phyloP scores from a whole-genome alignment of 768 basidiomycete species.

The Lentinula edodes region DNA sequence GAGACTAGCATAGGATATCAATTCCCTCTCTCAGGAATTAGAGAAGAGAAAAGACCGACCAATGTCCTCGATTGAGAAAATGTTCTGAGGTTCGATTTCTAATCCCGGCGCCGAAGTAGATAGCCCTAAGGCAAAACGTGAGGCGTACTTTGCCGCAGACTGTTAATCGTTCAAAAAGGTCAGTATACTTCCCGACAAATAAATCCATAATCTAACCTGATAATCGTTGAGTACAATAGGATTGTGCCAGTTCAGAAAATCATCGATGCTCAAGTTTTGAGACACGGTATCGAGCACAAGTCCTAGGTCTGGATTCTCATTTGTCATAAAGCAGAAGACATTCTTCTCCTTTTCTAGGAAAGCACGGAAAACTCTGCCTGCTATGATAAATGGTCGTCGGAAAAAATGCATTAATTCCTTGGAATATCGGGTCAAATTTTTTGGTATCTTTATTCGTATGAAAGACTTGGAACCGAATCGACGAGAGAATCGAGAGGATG shows the following conservation, averaged over 20 bases:
- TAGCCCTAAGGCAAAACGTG: slow-evolving; percentile 41
- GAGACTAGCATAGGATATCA: slow-evolving; percentile 15
- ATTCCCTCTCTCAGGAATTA: background rate
- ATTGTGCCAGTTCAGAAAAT: slow-evolving; percentile 44
- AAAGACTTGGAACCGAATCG: slow-evolving; percentile 36
- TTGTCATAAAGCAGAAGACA: slow-evolving; percentile 31
- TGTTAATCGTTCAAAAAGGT: slow-evolving; percentile 15
- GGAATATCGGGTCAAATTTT: slow-evolving; percentile 13
- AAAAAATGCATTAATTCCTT: slow-evolving; percentile 22
- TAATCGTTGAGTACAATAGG: slow-evolving; percentile 27
- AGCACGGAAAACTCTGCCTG: slow-evolving; percentile 31
- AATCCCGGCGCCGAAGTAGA: slow-evolving; percentile 47
- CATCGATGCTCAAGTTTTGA: slow-evolving; percentile 23
- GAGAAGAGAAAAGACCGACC: slow-evolving; percentile 20
- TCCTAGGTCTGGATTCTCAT: slow-evolving; percentile 18
- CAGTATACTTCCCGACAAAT: background rate
- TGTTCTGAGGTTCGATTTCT: slow-evolving; percentile 21
- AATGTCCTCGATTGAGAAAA: slow-evolving; percentile 28
- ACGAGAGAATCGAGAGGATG: slow-evolving; percentile 34
- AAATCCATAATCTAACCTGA: slow-evolving; percentile 27
- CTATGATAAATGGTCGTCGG: slow-evolving; percentile 29
- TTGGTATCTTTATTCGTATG: slow-evolving; percentile 25
- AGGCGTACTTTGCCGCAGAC: slow-evolving; percentile 46
- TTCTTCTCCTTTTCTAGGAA: slow-evolving; percentile 34
- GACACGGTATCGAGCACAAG: slow-evolving; percentile 6